Evolutionary conservation across 352 stramenopile genomes (phyloP).

Genomic region (Globisporangium megalacanthum): DNA sequence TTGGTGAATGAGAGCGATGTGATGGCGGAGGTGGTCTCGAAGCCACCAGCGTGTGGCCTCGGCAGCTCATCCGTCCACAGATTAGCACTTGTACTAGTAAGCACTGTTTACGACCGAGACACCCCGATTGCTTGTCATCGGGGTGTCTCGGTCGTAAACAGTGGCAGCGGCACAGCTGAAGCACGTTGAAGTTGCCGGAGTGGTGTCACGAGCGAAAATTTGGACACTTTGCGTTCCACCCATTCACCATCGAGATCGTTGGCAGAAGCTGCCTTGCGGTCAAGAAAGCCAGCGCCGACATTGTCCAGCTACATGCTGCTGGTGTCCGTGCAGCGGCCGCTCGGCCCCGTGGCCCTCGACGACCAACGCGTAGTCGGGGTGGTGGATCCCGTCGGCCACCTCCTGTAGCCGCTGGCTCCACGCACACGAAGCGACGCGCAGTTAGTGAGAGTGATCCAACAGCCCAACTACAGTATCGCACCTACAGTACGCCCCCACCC

Average conservation of each 20-base stretch:
- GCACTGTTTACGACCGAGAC: neutral
- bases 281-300: too few relatives aligned
- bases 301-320: neutral
- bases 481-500: neutral
- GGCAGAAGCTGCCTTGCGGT: too few relatives aligned
- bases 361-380: slow-evolving; percentile 42
- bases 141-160: too few relatives aligned
- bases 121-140: neutral
- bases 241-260: too few relatives aligned
- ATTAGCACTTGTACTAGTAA: too few relatives aligned
- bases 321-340: slow-evolving; percentile 27
- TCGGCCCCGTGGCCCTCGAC: slow-evolving; percentile 45
- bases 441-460: neutral
- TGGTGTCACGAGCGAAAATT: neutral
- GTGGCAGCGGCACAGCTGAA: too few relatives aligned
- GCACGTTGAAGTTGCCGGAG: neutral
- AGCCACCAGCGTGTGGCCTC: neutral
- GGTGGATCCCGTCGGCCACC: slow-evolving; percentile 26
- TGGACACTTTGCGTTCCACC: too few relatives aligned
- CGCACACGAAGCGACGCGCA: neutral
- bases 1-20: neutral
- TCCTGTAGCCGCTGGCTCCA: slow-evolving; percentile 25
- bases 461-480: neutral
- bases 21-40: neutral
- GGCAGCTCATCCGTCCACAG: too few relatives aligned